Conservation (phyloP, 2,329 filamentous ascomycete genomes). For the Sordariomycetes sp. region DNA sequence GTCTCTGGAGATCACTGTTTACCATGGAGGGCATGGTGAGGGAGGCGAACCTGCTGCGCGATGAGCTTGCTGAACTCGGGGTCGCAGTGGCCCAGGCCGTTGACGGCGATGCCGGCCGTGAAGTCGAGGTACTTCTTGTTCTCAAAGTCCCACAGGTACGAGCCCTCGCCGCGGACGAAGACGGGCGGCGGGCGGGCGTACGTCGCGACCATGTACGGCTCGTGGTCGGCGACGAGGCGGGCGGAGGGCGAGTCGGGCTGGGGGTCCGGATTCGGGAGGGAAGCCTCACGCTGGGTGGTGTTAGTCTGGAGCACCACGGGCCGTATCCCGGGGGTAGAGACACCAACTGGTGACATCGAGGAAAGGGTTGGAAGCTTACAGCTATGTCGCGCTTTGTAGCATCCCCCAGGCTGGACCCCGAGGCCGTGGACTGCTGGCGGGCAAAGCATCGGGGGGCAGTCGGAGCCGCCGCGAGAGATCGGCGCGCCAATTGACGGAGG, state of each 20-base stretch:
- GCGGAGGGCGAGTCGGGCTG: constrained; percentile 59
- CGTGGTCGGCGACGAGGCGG: constrained; percentile 59
- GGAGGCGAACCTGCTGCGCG: constrained; percentile 53
- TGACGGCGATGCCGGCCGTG: constrained; percentile 92
- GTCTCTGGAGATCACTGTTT: neutral
- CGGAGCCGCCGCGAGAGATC: constrained; percentile 15
- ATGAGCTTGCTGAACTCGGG: constrained; percentile 62
- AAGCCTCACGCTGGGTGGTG: neutral
- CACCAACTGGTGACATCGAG: neutral
- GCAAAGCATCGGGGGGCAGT: constrained; percentile 21
- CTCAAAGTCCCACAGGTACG: constrained; percentile 82
- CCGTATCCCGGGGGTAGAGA: neutral
- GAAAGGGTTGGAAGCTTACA: neutral
- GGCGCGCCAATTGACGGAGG: constrained; percentile 20
- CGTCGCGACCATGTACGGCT: constrained; percentile 88
- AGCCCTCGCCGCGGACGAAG: constrained; percentile 78
- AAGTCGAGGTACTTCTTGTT: constrained; percentile 86
- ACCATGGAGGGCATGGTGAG: neutral
- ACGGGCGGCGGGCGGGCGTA: constrained; percentile 84
- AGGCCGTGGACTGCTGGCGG: constrained; percentile 17
- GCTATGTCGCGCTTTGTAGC: neutral
- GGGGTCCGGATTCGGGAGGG: constrained; percentile 58
- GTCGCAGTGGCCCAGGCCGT: constrained; percentile 82
- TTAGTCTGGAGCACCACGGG: neutral
- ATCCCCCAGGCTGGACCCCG: constrained; percentile 14